Percentiles rank a stretch among this genome's conserved stretches.
Conservation (phyloP, 1,284 basidiomycete species). For the Microbotryum saponariae region DNA sequence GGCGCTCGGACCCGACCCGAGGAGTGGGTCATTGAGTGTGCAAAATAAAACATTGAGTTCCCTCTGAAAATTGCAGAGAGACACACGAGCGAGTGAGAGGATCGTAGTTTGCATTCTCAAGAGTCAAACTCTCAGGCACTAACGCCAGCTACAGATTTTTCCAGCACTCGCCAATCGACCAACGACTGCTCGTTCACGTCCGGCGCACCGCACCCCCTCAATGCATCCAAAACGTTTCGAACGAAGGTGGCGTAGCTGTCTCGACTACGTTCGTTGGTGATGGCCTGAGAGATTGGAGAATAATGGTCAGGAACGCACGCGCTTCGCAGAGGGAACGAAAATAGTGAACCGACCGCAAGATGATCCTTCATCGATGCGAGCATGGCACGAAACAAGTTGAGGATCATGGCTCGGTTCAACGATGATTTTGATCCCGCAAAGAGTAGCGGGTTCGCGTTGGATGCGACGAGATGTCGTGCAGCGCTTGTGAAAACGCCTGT, state of each 20-base stretch:
- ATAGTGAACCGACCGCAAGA: background rate
- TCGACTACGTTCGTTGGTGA: conserved; percentile 5
- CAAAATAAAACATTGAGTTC: too few relatives aligned
- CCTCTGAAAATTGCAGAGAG: too few relatives aligned
- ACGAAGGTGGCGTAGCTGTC: conserved; percentile 8
- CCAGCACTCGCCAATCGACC: conserved; percentile 4
- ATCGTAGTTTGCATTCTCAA: too few relatives aligned
- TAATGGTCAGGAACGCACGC: background rate
- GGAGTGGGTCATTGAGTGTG: too few relatives aligned
- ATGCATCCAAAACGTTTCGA: conserved; percentile 3
- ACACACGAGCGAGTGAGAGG: too few relatives aligned
- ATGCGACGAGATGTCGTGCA: background rate
- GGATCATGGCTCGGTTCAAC: conserved; percentile 6
- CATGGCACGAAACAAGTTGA: conserved; percentile 23
- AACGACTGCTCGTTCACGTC: conserved; percentile 1
- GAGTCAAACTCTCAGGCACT: too few relatives aligned
- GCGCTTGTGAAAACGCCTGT: conserved; percentile 19
- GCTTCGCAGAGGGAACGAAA: background rate
- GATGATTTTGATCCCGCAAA: background rate
- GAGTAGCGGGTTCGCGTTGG: background rate
- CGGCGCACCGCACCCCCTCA: background rate
- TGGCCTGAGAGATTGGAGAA: conserved; percentile 4
- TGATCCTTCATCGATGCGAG: conserved; percentile 29
- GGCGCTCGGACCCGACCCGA: too few relatives aligned
- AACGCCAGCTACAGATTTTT: too few relatives aligned